Evolutionary conservation across 768 basidiomycete genomes (phyloP), one percentile per base, ranked within the genome.

Genomic region (Leccinum disarticulatum): DNA sequence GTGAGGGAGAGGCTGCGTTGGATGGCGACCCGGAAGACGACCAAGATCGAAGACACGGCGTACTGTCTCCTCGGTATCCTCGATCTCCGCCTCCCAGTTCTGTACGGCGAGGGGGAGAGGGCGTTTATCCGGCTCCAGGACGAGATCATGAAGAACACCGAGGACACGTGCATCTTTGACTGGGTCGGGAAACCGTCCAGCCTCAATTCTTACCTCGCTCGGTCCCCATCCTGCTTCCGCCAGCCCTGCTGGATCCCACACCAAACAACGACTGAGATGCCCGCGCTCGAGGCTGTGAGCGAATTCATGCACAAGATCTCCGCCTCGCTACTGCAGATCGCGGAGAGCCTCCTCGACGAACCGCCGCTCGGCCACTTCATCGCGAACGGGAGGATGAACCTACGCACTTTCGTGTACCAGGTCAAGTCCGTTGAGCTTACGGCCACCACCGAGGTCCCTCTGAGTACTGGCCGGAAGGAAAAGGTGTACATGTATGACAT

Each of bases 51-150:
- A 47, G 73, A 74, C 54, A 68, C 50, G 54, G 69, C 70, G 0
- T 74, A 74, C 57, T 72, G 67, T 41, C 66, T 73, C 38, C 65
- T 67, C 54, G 70, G 70, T 0, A 68, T 71, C 43, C 68, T 71
- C 19, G 64, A 64, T 36, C 46, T 72, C 27, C 56, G 67, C 48
- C 63, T 66, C 52, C 56, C 80, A 69, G 57, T 61, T 70, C 41
- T 72, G 4, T 70, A 70, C 36, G 69, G 69, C 1, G 70, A 70
- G 28, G 65, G 68, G 13, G 60, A 63, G 3, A 52, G 63, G 13
- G 49, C 69, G 41, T 70, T 70, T 35, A 58, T 61, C 31, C 70
- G 70, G 15, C 65, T 71, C 25, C 67, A 71, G 59, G 67, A 69
- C 33, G 65, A 71, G 54, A 67, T 71, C 51, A 67, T 71, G 70